Evolutionary conservation across 352 stramenopile species (phyloP).

Genomic region (Phytophthora macrochlamydospora): DNA sequence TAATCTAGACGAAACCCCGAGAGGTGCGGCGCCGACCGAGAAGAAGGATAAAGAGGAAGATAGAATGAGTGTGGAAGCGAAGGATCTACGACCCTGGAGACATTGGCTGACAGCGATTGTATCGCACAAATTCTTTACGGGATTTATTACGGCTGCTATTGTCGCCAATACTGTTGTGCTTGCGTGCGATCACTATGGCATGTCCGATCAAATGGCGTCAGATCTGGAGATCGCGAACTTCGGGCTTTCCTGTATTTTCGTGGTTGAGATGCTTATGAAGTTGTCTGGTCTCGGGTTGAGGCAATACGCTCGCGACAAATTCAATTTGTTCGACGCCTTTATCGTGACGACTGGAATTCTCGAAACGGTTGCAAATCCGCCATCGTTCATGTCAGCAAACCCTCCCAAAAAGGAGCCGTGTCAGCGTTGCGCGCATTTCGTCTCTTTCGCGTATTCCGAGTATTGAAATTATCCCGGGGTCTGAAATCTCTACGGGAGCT

Average conservation of each 20-base stretch:
- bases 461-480: slow-evolving; percentile 94
- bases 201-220: slow-evolving; percentile 50
- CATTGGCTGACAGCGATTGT: slow-evolving; percentile 64
- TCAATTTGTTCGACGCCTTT: slow-evolving; percentile 89
- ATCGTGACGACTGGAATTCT: slow-evolving; percentile 83
- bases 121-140: slow-evolving; percentile 58
- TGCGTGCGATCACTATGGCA: slow-evolving; percentile 83
- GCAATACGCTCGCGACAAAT: slow-evolving; percentile 76
- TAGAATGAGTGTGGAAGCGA: too few relatives aligned
- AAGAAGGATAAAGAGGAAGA: slow-evolving; percentile 16
- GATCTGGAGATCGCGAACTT: slow-evolving; percentile 85
- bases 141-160: slow-evolving; percentile 78
- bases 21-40: slow-evolving; percentile 30
- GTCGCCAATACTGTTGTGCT: slow-evolving; percentile 86
- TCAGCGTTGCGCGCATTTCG: slow-evolving; percentile 91
- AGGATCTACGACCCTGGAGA: background rate
- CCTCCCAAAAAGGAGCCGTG: slow-evolving; percentile 57
- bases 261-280: slow-evolving; percentile 84
- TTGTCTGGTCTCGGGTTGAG: slow-evolving; percentile 76
- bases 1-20: slow-evolving; percentile 63
- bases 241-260: slow-evolving; percentile 72
- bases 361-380: slow-evolving; percentile 68
- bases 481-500: slow-evolving; percentile 94
- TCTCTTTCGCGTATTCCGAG: slow-evolving; percentile 91
- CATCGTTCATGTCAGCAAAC: slow-evolving; percentile 70